Conservation (phyloP, 192 early-diverging fungal species). For the Chytriomyces confervae region DNA sequence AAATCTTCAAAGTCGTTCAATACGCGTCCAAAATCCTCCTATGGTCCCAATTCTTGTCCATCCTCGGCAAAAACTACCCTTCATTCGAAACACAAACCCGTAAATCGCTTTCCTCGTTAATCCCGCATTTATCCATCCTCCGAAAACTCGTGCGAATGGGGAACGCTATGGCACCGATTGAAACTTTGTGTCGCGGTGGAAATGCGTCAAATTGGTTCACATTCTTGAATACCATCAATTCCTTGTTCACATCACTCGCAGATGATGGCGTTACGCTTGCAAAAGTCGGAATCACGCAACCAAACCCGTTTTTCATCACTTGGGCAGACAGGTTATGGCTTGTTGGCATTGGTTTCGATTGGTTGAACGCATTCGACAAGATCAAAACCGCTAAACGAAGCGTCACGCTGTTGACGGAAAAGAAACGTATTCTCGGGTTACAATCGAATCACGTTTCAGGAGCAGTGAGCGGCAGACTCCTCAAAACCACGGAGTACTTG, state of each 20-base stretch:
- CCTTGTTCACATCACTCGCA: not conserved
- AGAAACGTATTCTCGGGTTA: slow-evolving; percentile 2
- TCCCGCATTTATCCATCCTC: slow-evolving; percentile 75
- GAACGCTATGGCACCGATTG: slow-evolving; percentile 71
- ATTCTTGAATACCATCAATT: slow-evolving; percentile 16
- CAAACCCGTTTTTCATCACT: not conserved
- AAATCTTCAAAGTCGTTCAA: slow-evolving; percentile 77
- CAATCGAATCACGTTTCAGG: not conserved
- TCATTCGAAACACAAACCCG: not conserved
- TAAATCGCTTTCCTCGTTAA: slow-evolving; percentile 39
- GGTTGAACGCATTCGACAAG: not conserved
- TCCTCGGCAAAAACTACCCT: not conserved
- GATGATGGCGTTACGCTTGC: slow-evolving; percentile 23
- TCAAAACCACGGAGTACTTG: not conserved
- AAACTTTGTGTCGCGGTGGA: slow-evolving; percentile 47
- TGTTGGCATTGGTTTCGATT: slow-evolving; percentile 31
- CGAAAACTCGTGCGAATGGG: slow-evolving; percentile 77
- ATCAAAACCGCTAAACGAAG: not conserved
- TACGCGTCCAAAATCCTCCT: slow-evolving; percentile 78
- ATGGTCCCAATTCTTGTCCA: slow-evolving; percentile 42
- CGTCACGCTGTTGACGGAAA: not conserved
- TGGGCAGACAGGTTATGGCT: slow-evolving; percentile 36
- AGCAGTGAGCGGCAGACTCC: not conserved
- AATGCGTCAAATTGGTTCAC: not conserved
- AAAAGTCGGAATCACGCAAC: slow-evolving; percentile 6